phyloP scores from a whole-genome alignment of 495 filamentous ascomycete genomes.

The Geoglossum glabrum region DNA sequence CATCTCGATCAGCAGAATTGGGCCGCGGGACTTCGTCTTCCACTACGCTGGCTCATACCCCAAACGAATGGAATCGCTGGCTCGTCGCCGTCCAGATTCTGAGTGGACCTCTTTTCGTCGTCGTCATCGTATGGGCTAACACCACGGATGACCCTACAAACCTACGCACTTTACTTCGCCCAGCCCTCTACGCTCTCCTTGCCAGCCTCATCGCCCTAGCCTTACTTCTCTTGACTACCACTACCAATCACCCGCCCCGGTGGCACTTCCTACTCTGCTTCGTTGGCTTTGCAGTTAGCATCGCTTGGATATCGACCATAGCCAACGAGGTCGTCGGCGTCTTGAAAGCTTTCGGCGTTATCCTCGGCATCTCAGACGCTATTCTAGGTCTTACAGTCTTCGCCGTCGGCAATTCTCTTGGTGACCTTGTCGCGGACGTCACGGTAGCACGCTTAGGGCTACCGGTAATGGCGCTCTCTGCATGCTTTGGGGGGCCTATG shows the following conservation, averaged over 20 bases:
- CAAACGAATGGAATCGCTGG: constrained; percentile 60
- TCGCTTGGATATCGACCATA: constrained; percentile 91
- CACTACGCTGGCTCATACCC: background rate
- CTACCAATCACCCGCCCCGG: constrained; percentile 31
- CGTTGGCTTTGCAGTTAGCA: constrained; percentile 74
- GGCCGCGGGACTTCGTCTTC: background rate
- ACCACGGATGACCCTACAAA: constrained; percentile 20
- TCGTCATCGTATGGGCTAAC: constrained; percentile 58
- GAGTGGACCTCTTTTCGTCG: constrained; percentile 68
- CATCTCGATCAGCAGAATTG: background rate
- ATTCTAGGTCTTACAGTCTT: constrained; percentile 93
- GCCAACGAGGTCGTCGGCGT: constrained; percentile 92
- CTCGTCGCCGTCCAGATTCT: constrained; percentile 69
- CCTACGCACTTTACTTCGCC: constrained; percentile 28
- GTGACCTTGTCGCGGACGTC: constrained; percentile 85
- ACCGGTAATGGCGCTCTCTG: constrained; percentile 89
- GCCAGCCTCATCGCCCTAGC: constrained; percentile 44
- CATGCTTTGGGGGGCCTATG: constrained; percentile 95
- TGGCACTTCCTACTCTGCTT: constrained; percentile 66
- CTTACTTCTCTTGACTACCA: constrained; percentile 42
- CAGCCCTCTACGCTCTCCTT: constrained; percentile 48
- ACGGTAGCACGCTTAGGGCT: constrained; percentile 85
- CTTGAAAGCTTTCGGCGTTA: constrained; percentile 82
- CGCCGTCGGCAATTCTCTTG: constrained; percentile 86
- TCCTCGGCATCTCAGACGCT: constrained; percentile 84